A percentile compares a stretch with the other conserved stretches of the same genome.
phyloP scores from a whole-genome alignment of 345 rosid genomes.

The Eucalyptus camaldulensis region DNA sequence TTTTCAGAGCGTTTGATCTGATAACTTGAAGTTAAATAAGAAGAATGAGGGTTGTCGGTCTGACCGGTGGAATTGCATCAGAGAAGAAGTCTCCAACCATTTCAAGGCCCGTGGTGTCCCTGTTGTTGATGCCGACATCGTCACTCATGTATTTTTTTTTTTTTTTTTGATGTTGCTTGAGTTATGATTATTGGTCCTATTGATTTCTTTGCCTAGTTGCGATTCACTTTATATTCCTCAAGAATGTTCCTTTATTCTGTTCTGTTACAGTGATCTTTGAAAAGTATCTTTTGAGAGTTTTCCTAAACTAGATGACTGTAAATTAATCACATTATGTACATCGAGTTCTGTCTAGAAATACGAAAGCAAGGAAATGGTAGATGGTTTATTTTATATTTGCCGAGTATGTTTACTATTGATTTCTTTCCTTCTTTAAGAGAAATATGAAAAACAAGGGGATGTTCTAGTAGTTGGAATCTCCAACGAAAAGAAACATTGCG shows the following conservation, averaged over 20 bases:
- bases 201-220: background rate
- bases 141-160: slow-evolving; percentile 38
- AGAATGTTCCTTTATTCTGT: background rate
- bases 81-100: slow-evolving; percentile 75
- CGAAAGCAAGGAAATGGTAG: background rate
- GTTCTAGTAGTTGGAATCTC: background rate
- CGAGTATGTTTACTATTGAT: background rate
- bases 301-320: background rate
- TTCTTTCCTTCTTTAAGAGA: background rate
- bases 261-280: background rate
- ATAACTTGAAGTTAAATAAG: background rate
- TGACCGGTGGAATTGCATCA: slow-evolving; percentile 82
- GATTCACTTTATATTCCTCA: background rate
- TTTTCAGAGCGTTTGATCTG: background rate
- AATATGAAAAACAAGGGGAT: too few species aligned
- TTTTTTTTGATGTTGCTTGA: background rate
- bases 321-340: background rate
- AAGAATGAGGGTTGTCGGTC: slow-evolving; percentile 61
- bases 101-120: slow-evolving; percentile 62
- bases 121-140: slow-evolving; percentile 66
- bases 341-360: background rate
- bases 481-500: background rate
- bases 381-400: background rate
- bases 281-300: background rate
- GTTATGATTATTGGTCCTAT: too few species aligned